Evolutionary conservation across 2,329 filamentous ascomycete genomes (phyloP).

Genomic region (Venturia carpophila): DNA sequence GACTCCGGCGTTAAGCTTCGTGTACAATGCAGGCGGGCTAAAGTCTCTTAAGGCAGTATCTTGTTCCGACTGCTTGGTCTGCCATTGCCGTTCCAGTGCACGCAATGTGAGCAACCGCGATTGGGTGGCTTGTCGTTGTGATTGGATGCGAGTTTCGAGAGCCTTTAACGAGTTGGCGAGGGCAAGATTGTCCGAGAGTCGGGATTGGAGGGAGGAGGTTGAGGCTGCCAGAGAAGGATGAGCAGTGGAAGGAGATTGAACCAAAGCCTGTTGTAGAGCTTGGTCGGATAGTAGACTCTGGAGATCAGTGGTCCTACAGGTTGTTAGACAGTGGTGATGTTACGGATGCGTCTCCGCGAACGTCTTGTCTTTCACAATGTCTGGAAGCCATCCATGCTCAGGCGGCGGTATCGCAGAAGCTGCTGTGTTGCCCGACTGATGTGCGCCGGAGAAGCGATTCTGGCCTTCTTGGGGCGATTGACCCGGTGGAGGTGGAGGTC

Average conservation of each 20-base stretch:
- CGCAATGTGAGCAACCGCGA: constrained; percentile 75
- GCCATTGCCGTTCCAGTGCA: constrained; percentile 86
- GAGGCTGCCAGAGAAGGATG: constrained; percentile 66
- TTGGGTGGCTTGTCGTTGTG: constrained; percentile 63
- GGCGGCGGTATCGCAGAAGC: constrained; percentile 26
- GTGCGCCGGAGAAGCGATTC: constrained; percentile 23
- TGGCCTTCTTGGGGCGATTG: constrained; percentile 26
- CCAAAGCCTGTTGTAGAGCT: constrained; percentile 63
- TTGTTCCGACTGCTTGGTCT: constrained; percentile 79
- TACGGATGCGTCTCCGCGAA: constrained; percentile 38
- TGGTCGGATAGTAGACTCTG: constrained; percentile 58
- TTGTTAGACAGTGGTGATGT: constrained; percentile 23
- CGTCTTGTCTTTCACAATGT: constrained; percentile 72
- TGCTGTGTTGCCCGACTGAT: constrained; percentile 17
- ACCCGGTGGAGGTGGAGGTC: constrained; percentile 37
- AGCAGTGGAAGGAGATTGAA: constrained; percentile 55
- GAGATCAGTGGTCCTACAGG: constrained; percentile 66
- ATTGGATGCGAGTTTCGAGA: constrained; percentile 51
- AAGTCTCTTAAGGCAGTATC: constrained; percentile 78
- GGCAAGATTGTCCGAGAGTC: constrained; percentile 63
- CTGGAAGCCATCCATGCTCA: constrained; percentile 70
- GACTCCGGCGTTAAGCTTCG: constrained; percentile 66
- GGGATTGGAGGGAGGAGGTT: constrained; percentile 54
- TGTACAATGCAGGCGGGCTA: constrained; percentile 78
- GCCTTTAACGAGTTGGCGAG: constrained; percentile 57